phyloP scores from a whole-genome alignment of 176 grass and related monocot genomes.

The Aechmea fasciata region DNA sequence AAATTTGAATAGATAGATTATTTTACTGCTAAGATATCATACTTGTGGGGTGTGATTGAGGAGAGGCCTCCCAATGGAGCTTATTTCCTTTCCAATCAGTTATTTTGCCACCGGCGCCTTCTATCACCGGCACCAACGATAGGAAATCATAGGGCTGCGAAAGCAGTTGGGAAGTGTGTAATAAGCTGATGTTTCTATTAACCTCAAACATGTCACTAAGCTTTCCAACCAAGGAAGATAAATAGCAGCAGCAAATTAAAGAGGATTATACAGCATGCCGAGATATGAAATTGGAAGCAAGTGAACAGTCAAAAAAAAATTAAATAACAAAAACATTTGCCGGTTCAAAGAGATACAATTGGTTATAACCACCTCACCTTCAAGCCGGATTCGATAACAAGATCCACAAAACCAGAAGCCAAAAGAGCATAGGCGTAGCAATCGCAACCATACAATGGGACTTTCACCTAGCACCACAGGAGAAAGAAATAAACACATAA shows the following conservation, averaged over 20 bases:
- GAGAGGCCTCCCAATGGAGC: slow-evolving; percentile 50
- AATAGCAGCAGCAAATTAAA: not conserved
- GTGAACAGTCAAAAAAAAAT: not conserved
- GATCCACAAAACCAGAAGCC: slow-evolving; percentile 80
- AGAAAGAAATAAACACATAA: slow-evolving; percentile 4
- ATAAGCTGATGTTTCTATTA: no score
- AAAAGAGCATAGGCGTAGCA: slow-evolving; percentile 95
- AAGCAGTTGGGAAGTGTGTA: not conserved
- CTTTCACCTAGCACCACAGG: slow-evolving; percentile 63
- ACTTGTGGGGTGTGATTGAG: slow-evolving; percentile 57
- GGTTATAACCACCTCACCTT: slow-evolving; percentile 40
- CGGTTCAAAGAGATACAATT: not conserved
- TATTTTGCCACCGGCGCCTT: slow-evolving; percentile 83
- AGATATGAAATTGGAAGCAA: not conserved
- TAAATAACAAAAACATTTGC: not conserved
- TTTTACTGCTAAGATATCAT: slow-evolving; percentile 8
- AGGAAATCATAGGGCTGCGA: slow-evolving; percentile 77
- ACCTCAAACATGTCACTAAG: no score
- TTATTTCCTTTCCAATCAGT: slow-evolving; percentile 73
- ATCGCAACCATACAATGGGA: slow-evolving; percentile 94
- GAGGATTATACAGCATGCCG: not conserved
- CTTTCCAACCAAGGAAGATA: not conserved
- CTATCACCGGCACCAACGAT: slow-evolving; percentile 66
- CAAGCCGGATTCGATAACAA: slow-evolving; percentile 87
- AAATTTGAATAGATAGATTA: not conserved